These are phyloP conservation scores for Marsdenia floribunda DNA, from an alignment of 257 asterid genomes.

Conservation along the genomic window DNA sequence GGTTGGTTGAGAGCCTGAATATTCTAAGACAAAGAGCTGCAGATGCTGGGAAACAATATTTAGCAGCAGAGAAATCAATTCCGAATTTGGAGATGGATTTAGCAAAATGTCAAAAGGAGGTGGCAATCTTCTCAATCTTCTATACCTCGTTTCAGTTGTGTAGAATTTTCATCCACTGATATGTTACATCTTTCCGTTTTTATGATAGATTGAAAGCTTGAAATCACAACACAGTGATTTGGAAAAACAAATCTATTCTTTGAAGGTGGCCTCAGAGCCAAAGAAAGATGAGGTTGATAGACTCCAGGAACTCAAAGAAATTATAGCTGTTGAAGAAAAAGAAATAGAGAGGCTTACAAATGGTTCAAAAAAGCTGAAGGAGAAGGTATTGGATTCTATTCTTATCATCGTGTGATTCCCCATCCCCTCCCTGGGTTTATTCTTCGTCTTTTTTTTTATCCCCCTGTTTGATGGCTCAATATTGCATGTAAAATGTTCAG, in stretches of 20 bases:
- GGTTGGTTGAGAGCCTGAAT: conserved; percentile 48
- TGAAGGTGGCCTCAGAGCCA: conserved; percentile 65
- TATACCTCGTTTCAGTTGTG: conserved; percentile 9
- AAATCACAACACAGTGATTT: conserved; percentile 59
- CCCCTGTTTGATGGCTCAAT: not conserved
- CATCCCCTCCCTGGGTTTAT: not conserved
- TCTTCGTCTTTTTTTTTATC: not conserved
- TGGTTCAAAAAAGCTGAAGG: conserved; percentile 75
- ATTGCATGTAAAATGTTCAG: conserved; percentile 24
- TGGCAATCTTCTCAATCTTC: conserved; percentile 18
- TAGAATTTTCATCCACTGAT: conserved; percentile 5
- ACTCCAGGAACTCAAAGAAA: conserved; percentile 54
- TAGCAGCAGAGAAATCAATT: conserved; percentile 57
- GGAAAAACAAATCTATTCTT: conserved; percentile 63
- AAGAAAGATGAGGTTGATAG: conserved; percentile 58
- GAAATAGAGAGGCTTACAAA: conserved; percentile 67
- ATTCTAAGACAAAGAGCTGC: conserved; percentile 43
- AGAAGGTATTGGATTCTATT: conserved; percentile 45
- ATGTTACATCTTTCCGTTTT: conserved; percentile 2
- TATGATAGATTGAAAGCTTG: conserved; percentile 62
- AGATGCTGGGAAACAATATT: conserved; percentile 52
- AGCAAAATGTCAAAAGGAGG: conserved; percentile 85
- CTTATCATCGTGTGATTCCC: not conserved
- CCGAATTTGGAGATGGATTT: conserved; percentile 75
- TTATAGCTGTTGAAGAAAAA: conserved; percentile 65